Evolutionary conservation across 306 rosid genomes (phyloP), one percentile per base, ranked within the genome.

Genomic region (Macrotyloma uniflorum): DNA sequence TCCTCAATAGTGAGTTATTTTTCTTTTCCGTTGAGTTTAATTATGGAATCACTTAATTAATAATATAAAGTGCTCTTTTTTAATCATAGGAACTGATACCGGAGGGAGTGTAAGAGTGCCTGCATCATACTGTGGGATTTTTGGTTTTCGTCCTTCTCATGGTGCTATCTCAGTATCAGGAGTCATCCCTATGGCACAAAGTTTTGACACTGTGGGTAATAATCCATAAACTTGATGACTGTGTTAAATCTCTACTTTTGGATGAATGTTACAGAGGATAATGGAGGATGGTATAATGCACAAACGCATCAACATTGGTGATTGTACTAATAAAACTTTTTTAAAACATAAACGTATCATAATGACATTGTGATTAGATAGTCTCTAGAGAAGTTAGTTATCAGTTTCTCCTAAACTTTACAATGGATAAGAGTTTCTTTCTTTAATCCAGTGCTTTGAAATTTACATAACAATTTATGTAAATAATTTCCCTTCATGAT

Each of bases 51-150:
- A 61, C 20, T 79, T 38, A 9, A 72, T 19, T 58, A 22, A 50
- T 67, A 42, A 13, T 24, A 64, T 83, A 77, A 69, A 18, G 8
- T 30, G 20, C 11, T 13, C 5, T 23, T 46, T 33, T 36, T 8
- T 1, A 43, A 15, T 65, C 26, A 50, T 79, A 95, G 99, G 99
- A 86, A 90, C 98, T 16, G 98, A 95, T 67, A 95, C 98, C 1
- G 99, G 97, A 71, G 99, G 91, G 67, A 95, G 99, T 84, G 89
- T 95, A 32, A 93, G 99, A 85, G 89, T 92, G 54, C 98, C 98
- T 18, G 93, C 99, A 70, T 88, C 99, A 1, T 87, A 89, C 53
- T 95, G 99, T 83, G 93, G 99, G 79, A 90, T 91, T 85, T 87
- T 91, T 26, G 99, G 99, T 53, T 89, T 95, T 71, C 91, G 98